These are phyloP conservation scores for Penicillium sp. DNA, from an alignment of 2,329 filamentous ascomycete species.

Conservation along the genomic window DNA sequence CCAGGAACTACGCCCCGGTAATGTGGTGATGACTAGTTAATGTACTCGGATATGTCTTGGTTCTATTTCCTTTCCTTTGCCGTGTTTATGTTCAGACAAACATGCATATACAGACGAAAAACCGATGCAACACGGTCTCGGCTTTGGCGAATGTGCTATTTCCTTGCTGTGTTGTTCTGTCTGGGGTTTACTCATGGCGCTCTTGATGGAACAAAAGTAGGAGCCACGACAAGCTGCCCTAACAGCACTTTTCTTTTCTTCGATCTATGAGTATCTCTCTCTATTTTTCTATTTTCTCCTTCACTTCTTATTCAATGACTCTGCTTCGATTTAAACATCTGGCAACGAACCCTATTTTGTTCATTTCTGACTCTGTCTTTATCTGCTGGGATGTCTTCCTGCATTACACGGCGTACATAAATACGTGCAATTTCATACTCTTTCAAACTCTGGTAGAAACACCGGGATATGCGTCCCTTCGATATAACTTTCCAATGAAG, in stretches of 20 bases:
- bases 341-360: conserved; percentile 16
- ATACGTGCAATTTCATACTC: conserved; percentile 12
- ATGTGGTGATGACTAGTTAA: not conserved
- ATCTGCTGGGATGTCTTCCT: conserved; percentile 18
- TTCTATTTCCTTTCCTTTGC: not conserved
- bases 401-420: conserved; percentile 28
- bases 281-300: not conserved
- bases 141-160: not conserved
- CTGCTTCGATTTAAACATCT: conserved; percentile 3
- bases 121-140: not conserved
- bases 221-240: not conserved
- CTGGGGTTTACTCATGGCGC: not conserved
- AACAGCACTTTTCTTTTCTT: not conserved
- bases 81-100: conserved; percentile 1
- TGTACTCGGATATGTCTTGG: not conserved
- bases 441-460: not conserved
- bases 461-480: not conserved
- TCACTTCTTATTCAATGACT: conserved; percentile 6
- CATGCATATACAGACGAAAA: not conserved
- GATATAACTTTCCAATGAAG: not conserved
- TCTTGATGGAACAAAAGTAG: not conserved
- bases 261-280: not conserved
- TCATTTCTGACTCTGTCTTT: conserved; percentile 9
- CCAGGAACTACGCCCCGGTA: conserved; percentile 10
- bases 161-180: not conserved